Percentiles rank a stretch among this genome's conserved stretches.
Evolutionary conservation across 2,329 filamentous ascomycete genomes (phyloP).

Genomic region (Paecilomyces formosus): DNA sequence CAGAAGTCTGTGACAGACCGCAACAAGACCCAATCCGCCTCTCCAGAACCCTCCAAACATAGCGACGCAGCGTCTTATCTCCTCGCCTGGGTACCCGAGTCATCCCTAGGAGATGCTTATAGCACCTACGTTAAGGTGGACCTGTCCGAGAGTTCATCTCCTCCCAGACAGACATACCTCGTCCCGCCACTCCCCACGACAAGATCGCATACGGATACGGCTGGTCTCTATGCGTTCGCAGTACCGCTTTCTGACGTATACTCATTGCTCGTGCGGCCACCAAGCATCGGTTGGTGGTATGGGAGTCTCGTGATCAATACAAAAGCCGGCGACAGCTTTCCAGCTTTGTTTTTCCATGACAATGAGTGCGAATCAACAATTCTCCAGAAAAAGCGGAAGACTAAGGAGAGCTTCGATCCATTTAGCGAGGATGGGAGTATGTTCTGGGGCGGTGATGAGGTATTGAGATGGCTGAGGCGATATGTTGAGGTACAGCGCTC

Average conservation of each 20-base stretch:
- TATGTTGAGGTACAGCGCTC: conserved; percentile 81
- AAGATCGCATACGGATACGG: conserved; percentile 62
- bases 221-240: conserved; percentile 82
- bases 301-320: conserved; percentile 93
- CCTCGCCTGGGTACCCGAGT: conserved; percentile 89
- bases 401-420: conserved; percentile 79
- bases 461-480: conserved; percentile 78
- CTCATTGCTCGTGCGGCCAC: conserved; percentile 80
- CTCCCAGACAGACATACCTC: conserved; percentile 79
- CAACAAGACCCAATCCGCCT: conserved; percentile 23
- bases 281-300: conserved; percentile 97
- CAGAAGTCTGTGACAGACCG: conserved; percentile 56
- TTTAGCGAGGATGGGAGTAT: conserved; percentile 72
- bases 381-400: conserved; percentile 79
- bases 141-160: conserved; percentile 69
- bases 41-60: conserved; percentile 35
- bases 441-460: conserved; percentile 97
- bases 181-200: conserved; percentile 87
- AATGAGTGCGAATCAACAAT: conserved; percentile 95
- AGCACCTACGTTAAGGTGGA: conserved; percentile 95
- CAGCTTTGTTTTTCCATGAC: conserved; percentile 95
- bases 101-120: conserved; percentile 74
- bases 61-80: conserved; percentile 64
- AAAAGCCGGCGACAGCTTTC: conserved; percentile 82
- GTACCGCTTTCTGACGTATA: conserved; percentile 86